A percentile compares a stretch with the other conserved stretches of the same genome.
Evolutionary conservation across 2,329 filamentous ascomycete genomes (phyloP).

Genomic region (Cytospora chrysosperma): DNA sequence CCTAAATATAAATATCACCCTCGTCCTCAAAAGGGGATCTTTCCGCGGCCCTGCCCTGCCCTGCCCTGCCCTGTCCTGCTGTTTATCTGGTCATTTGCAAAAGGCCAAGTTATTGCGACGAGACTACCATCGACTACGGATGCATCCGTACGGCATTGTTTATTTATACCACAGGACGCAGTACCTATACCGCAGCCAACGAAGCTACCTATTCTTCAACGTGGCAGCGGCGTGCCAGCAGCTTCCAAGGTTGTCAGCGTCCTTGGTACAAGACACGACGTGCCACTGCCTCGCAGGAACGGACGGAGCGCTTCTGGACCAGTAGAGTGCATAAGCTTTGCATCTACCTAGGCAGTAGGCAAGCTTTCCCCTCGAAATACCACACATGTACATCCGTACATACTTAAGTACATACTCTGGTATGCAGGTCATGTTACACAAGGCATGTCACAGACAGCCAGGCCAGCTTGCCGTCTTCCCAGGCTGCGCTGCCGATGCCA

Average conservation of each 20-base stretch:
- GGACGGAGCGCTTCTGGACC: not conserved
- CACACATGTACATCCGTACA: no score
- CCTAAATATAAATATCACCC: not conserved
- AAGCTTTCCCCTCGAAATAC: no score
- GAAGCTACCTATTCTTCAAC: not conserved
- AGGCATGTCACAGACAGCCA: not conserved
- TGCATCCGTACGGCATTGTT: not conserved
- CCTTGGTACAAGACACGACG: not conserved
- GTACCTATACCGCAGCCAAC: not conserved
- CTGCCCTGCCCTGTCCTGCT: not conserved
- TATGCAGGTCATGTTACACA: not conserved
- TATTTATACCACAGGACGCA: no score
- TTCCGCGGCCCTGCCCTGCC: not conserved
- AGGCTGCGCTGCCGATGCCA: not conserved
- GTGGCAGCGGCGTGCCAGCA: not conserved
- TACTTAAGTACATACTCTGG: no score
- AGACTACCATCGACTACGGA: not conserved
- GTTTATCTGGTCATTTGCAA: not conserved
- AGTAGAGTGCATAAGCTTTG: not conserved
- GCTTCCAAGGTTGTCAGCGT: not conserved
- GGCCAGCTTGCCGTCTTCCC: not conserved
- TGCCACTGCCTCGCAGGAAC: not conserved
- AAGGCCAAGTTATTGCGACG: not conserved
- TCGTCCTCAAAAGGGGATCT: not conserved
- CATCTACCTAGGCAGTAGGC: no score